Evolutionary conservation across 2,329 filamentous ascomycete species (phyloP), one percentile per base, ranked within the genome.

Genomic region (Pestalotiopsis sp.): DNA sequence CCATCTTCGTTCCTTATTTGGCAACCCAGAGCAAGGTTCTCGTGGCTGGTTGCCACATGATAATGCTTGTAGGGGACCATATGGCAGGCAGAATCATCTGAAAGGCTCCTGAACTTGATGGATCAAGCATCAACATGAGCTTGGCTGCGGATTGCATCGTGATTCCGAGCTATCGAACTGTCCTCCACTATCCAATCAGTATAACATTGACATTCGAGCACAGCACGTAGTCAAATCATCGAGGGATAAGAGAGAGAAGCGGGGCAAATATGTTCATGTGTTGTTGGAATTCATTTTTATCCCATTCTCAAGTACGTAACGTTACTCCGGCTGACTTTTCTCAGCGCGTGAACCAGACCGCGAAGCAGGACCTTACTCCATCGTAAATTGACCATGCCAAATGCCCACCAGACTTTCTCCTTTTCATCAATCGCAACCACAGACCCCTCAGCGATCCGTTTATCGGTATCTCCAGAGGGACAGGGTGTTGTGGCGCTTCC

Each of bases 401-500:
- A 27, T 66, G 61, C 73, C 74, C 70, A 36, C 31, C 31, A 65
- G 69, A 70, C 73, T 68, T 70, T 66, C 68, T 56, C 60, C 69
- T 71, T 71, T 71, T 71, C 72, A 70, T 25, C 61, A 62, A 36
- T 39, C 61, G 38, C 38, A n/a, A 73, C 61, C 63, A 68, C 66
- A 64, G 60, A 67, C 67, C 71, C 68, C 63, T 70, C 49, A 70
- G 52, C 52, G 57, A 38, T 60, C 52, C 74, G 69, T 74, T 87
- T 93, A 97, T 87, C 95, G 91, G 93, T 98, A 98, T 86, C 95
- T 91, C 95, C 95, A 98, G 84, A 97, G 93, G 81, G 93, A 97
- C 84, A 97, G 92, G 85, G 95, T 99, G 93, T 99, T 99, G 90
- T 97, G 94, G 84, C 93, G 91, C 93, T 97, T 97, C 97, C 96